phyloP scores from a whole-genome alignment of 768 basidiomycete species.

The Macrolepiota dolichaula region DNA sequence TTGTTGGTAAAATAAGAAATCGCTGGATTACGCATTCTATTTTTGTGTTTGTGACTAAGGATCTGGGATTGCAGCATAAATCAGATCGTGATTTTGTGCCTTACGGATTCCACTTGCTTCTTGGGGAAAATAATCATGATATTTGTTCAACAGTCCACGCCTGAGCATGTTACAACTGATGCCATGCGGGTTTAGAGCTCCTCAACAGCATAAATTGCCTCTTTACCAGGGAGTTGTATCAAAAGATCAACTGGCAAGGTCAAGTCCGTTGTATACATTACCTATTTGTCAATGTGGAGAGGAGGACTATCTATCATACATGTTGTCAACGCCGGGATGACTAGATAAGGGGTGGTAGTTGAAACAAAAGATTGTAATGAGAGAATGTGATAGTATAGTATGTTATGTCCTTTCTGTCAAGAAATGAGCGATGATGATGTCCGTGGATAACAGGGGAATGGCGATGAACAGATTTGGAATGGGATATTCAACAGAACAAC shows the following conservation, averaged over 20 bases:
- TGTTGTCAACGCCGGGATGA: slow-evolving; percentile 6
- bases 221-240: too few species aligned
- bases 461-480: background rate
- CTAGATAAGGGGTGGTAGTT: background rate
- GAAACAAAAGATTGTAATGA: slow-evolving; percentile 2
- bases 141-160: too few species aligned
- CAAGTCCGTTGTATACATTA: background rate
- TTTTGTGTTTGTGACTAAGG: background rate
- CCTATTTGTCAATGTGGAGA: background rate
- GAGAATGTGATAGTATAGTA: background rate
- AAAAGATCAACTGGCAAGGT: background rate
- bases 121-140: background rate
- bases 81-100: background rate
- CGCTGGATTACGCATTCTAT: slow-evolving; percentile 1
- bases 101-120: background rate
- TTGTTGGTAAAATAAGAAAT: background rate
- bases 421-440: background rate
- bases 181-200: background rate
- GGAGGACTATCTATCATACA: background rate
- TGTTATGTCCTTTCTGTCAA: background rate
- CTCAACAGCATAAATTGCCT: background rate
- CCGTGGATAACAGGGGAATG: background rate
- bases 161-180: background rate
- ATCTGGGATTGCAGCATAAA: slow-evolving; percentile 6
- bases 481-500: slow-evolving; percentile 58